Base-by-base conservation (phyloP, 768 basidiomycete species). In the Lactarius tabidus region DNA sequence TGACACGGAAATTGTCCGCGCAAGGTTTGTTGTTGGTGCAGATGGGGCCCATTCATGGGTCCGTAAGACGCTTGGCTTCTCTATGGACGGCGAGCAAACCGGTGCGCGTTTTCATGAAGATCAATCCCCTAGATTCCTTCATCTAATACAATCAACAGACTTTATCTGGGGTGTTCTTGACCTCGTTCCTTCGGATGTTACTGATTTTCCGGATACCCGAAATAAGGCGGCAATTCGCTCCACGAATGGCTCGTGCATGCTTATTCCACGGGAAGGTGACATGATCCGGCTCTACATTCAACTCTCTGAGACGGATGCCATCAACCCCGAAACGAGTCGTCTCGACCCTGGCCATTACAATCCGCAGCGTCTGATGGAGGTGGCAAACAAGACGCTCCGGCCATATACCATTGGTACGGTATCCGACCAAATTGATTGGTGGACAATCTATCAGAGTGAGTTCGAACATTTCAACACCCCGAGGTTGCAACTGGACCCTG, bases 21-120 rank as follows among this genome's bases (percentile, higher is more conserved):
- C 90, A 0, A 90, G 87, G 74, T 93, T 85, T 71, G 85, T 92
- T 2, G 77, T 93, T 33, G 91, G 91, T 1, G 81, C 85, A 23
- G 91, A 93, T 72, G 90, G 89, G 7, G 90, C 90, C 0, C 90
- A 91, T 75, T 91, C 89, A 12, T 92, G 90, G 89, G 88, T 93
- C 28, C 82, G 91, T 29, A 90, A 89, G 65, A 62, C 75, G 0
- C 77, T 90, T 10, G 79, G 79, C 9, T 86, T 93, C 59, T 71
- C 76, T 6, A 88, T 93, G 89, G 84, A 91, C 64, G 91, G 91
- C 7, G 89, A 92, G 72, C 86, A 90, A 66, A 80, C 79, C 8
- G 77, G 80, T 76, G 15, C 29, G 70, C 64, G 1, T 36, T 29
- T 9, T 28, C 28, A 31, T 36, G 31, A 5, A 33, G 31, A 52